phyloP scores from a whole-genome alignment of 106 monocot genomes.

The Acorus gramineus region DNA sequence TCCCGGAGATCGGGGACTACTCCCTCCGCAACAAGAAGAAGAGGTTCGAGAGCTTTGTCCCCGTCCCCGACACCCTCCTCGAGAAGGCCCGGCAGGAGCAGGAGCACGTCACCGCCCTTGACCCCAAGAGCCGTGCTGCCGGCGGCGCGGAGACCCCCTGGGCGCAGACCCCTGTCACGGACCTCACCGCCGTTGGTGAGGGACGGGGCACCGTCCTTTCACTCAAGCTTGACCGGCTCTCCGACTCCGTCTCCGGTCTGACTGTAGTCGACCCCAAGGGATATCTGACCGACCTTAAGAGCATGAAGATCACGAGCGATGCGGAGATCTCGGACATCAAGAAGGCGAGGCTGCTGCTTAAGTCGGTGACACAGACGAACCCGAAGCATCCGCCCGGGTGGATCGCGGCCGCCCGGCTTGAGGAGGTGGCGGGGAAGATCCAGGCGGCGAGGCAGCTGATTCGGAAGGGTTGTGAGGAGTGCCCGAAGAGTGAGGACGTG shows the following conservation, averaged over 20 bases:
- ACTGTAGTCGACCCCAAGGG: constrained; percentile 97
- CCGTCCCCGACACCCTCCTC: constrained; percentile 84
- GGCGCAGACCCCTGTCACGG: constrained; percentile 88
- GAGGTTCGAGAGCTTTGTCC: constrained; percentile 97
- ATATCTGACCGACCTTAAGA: constrained; percentile 90
- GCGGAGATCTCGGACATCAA: constrained; percentile 99
- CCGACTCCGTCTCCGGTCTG: constrained; percentile 88
- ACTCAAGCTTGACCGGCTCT: constrained; percentile 82
- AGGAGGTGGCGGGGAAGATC: constrained; percentile 94
- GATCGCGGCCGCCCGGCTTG: constrained; percentile 94
- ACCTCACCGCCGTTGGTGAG: constrained; percentile 92
- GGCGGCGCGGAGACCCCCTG: constrained; percentile 93
- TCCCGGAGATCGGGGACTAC: constrained; percentile 96
- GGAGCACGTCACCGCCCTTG: constrained; percentile 85
- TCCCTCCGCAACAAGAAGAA: constrained; percentile 93
- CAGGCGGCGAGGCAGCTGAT: constrained; percentile 86
- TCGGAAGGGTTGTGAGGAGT: constrained; percentile 94
- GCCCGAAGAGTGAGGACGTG: constrained; percentile 94
- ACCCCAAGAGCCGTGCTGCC: constrained; percentile 79
- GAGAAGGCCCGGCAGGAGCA: constrained; percentile 98
- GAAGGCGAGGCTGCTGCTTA: constrained; percentile 85
- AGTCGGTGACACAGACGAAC: constrained; percentile 94
- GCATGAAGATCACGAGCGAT: constrained; percentile 98
- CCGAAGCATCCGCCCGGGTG: constrained; percentile 96
- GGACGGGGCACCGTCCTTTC: constrained; percentile 92